Base-by-base conservation (phyloP, 1,284 basidiomycete genomes). In the Salmacisia buchloeana region DNA sequence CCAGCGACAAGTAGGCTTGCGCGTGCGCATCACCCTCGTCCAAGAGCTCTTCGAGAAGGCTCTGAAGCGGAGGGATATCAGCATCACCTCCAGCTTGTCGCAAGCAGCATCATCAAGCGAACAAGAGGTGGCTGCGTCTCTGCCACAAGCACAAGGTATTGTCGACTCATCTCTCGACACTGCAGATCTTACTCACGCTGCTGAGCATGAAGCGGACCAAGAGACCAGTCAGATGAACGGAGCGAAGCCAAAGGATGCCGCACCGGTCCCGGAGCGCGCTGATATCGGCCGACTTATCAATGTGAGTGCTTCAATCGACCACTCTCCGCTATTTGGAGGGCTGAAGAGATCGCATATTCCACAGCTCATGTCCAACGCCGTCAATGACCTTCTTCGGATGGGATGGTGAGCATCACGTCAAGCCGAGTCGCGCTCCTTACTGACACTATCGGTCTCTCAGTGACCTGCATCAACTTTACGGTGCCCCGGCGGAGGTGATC, bases 401-500 rank as follows among this genome's bases (percentile, higher is more conserved):
- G 75, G 74, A 21, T 45, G 49, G 59, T 31, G 5, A 41, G 23
- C 23, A 6, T 25, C 60, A 72, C 60, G 60, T 36, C 10, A 21
- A 59, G 31, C 69, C 77, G 27, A 68, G 76, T 46, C 79, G 81
- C 0, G 84, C 84, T 58, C 82, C 80, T 2, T 85, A 87, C n/a
- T n/a, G 23, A 43, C 41, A n/a, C 13, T 33, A 12, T 54, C 49
- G 13, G 10, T 6, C 31, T n/a, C 3, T 31, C 39, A 69, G 85
- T 87, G 56, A 83, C 84, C 2, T 73, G 29, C 67, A 72, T 66
- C 63, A 75, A 63, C 62, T 91, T 29, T 88, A 89, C 73, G 83
- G 80, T 82, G 88, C 86, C 0, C 91, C 91, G 0, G 84, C 93
- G 61, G 92, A 96, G 77, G 86, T 94, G 62, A 72, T 87, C 56